Base-by-base conservation (phyloP, 768 basidiomycete genomes). In the Coprinopsis sp. region DNA sequence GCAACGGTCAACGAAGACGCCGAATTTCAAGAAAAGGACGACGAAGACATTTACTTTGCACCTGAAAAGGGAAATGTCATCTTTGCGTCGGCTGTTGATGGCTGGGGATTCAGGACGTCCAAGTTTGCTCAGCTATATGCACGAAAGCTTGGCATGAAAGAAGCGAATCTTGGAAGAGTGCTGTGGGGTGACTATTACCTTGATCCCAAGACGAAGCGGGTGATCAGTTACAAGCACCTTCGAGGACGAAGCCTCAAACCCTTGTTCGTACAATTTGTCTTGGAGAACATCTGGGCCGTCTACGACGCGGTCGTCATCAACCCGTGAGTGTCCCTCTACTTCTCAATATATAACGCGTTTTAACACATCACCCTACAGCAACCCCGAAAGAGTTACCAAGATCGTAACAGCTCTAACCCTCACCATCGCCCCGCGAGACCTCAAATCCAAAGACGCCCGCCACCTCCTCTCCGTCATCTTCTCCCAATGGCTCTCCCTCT, bases 181-280 rank as follows among this genome's bases (percentile, higher is more conserved):
- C 71, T 99, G 5, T 99, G 96, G 96, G 96, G 96, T 3, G 96
- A 98, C 64, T 98, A 84, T 62, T 99, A 87, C 65, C 74, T 98
- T 42, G 96, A 98, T 63, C 90, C 95, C 0, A 98, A 97, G 70
- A 87, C 87, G 34, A 98, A 96, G 66, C 78, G 81, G 54, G 88
- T 98, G 30, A 83, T 98, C 59, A 89, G 85, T 56, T 73, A 92
- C 64, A 94, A 92, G 66, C 88, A 94, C 65, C 76, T 97, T 49
- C 80, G 78, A 42, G 95, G 92, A 14, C 79, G 92, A 33, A 75
- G 79, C 39, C 66, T 98, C 61, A 98, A 98, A 68, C 91, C 94
- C 10, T 74, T 98, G 21, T 98, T 98, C 59, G 96, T 97, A 11
- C 94, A 97, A 67, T 95, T 98, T 55, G 86, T 99, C 11, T 67